These are phyloP conservation scores for Sisymbrium irio DNA, from an alignment of 345 rosid genomes.

Conservation along the genomic window DNA sequence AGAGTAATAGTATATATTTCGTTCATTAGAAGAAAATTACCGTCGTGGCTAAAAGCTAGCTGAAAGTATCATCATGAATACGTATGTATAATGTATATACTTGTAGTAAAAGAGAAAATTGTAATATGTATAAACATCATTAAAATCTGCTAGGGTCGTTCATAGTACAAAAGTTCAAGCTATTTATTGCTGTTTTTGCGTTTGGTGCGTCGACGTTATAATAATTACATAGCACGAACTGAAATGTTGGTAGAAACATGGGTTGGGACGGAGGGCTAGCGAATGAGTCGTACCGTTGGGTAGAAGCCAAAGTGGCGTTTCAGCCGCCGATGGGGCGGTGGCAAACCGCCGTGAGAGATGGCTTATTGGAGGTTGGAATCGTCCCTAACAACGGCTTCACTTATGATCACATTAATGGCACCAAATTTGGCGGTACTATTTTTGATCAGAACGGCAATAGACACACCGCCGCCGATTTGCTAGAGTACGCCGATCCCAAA, in stretches of 20 bases:
- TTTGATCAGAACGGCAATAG: conserved; percentile 57
- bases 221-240: not conserved
- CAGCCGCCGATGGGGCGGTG: conserved; percentile 46
- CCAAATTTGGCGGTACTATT: conserved; percentile 73
- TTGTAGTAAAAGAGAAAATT: not conserved
- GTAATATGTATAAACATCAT: not conserved
- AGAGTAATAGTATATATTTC: too few relatives aligned
- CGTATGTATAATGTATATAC: too few relatives aligned
- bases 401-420: conserved; percentile 62
- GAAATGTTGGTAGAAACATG: conserved; percentile 28
- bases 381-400: conserved; percentile 69
- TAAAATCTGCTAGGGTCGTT: not conserved
- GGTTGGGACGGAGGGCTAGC: conserved; percentile 58
- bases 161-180: not conserved
- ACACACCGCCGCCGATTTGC: conserved; percentile 74
- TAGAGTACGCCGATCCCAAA: conserved; percentile 53
- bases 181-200: not conserved
- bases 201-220: not conserved
- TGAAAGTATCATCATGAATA: too few relatives aligned
- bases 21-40: too few relatives aligned
- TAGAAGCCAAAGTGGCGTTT: conserved; percentile 57
- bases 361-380: conserved; percentile 58
- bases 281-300: conserved; percentile 61
- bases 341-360: conserved; percentile 78
- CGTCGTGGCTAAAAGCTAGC: too few relatives aligned